phyloP scores from a whole-genome alignment of 768 basidiomycete genomes.

The Pulveroboletus ravenelii region DNA sequence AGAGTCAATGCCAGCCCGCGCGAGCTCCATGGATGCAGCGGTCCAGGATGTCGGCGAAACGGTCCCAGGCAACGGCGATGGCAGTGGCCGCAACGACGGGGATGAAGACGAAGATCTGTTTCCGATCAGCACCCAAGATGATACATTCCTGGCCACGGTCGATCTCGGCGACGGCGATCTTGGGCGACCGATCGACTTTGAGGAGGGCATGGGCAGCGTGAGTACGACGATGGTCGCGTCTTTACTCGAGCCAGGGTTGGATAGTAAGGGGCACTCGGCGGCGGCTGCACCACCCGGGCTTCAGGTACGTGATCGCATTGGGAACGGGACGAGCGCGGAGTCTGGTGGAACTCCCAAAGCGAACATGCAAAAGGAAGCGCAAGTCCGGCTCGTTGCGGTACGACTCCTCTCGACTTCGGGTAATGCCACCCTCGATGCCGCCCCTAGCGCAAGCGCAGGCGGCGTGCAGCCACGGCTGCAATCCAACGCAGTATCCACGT shows the following conservation, averaged over 20 bases:
- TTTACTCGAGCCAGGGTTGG: background rate
- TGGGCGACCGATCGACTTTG: conserved; percentile 36
- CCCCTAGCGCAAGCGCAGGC: background rate
- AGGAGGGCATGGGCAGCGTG: conserved; percentile 30
- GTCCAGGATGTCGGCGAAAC: background rate
- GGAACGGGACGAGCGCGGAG: background rate
- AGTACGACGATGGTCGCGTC: conserved; percentile 6
- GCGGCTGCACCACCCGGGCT: background rate
- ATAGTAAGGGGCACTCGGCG: background rate
- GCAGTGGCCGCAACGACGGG: conserved; percentile 3
- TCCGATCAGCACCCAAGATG: conserved; percentile 61
- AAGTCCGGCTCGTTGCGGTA: background rate
- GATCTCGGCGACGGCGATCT: conserved; percentile 46
- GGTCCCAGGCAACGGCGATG: conserved; percentile 22
- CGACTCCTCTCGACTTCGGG: background rate
- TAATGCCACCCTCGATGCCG: background rate
- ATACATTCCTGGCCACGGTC: conserved; percentile 55
- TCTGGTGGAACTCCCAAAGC: background rate
- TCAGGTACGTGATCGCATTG: conserved; percentile 7
- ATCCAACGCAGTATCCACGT: background rate
- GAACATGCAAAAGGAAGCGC: background rate
- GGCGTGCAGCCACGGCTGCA: background rate
- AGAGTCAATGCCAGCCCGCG: background rate
- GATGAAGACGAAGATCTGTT: conserved; percentile 37
- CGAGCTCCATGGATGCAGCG: background rate